A percentile compares a stretch with the other conserved stretches of the same genome.
Conservation (phyloP, 2,329 filamentous ascomycete species). For the Elsinoe australis region DNA sequence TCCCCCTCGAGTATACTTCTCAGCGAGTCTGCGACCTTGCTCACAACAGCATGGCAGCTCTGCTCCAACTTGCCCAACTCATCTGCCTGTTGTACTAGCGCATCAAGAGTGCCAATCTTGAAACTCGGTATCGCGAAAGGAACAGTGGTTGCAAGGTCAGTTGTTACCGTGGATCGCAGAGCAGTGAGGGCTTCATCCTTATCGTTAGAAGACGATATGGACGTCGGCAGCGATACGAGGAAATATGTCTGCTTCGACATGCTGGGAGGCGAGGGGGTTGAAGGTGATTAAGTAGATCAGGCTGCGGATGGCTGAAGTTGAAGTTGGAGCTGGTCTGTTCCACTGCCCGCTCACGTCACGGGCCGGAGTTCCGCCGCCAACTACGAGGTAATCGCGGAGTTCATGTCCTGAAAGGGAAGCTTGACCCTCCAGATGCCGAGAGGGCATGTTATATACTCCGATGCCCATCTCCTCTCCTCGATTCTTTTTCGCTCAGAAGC, state of each 20-base stretch:
- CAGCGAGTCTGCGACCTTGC: slow-evolving; percentile 81
- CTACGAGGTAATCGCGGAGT: neutral
- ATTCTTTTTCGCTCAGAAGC: neutral
- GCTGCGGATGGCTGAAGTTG: neutral
- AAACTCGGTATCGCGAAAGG: slow-evolving; percentile 84
- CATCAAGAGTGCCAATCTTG: slow-evolving; percentile 95
- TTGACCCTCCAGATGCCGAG: neutral
- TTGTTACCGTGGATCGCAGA: slow-evolving; percentile 61
- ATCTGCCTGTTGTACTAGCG: slow-evolving; percentile 90
- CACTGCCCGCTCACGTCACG: neutral
- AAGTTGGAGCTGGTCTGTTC: neutral
- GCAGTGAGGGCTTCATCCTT: slow-evolving; percentile 73
- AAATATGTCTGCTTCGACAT: slow-evolving; percentile 61
- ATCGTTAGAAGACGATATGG: slow-evolving; percentile 73
- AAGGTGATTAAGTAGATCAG: slow-evolving; percentile 7
- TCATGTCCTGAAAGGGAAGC: neutral
- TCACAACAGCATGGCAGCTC: slow-evolving; percentile 71
- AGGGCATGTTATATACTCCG: no score
- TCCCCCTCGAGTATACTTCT: slow-evolving; percentile 75
- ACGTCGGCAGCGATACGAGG: slow-evolving; percentile 81
- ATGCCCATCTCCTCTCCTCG: neutral
- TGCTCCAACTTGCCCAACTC: slow-evolving; percentile 82
- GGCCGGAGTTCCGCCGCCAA: neutral
- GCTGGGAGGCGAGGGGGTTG: slow-evolving; percentile 4
- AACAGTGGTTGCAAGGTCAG: slow-evolving; percentile 66